Percentiles rank a stretch among this genome's conserved stretches.
These are phyloP conservation scores for Haematococcus sp. DNA, from an alignment of 139 green algal genomes.

Conservation along the genomic window DNA sequence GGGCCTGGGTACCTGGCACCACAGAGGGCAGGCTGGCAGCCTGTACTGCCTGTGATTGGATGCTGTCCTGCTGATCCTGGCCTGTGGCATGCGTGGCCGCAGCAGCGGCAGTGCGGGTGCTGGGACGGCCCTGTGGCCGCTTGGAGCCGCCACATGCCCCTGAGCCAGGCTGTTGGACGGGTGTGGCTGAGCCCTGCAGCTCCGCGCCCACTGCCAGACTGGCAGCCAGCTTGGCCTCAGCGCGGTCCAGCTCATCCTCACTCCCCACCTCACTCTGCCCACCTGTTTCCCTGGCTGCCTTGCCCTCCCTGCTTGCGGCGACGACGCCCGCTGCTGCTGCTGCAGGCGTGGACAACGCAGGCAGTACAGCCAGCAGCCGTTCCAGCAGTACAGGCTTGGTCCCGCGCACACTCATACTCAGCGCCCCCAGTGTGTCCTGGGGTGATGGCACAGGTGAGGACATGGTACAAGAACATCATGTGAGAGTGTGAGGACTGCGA, in stretches of 20 bases:
- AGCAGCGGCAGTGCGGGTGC: no score
- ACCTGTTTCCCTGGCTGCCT: not conserved
- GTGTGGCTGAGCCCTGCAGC: no score
- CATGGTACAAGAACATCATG: no score
- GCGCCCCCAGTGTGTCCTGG: slow-evolving; percentile 19
- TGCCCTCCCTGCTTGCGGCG: not conserved
- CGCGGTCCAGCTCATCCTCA: not conserved
- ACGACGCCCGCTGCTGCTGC: slow-evolving; percentile 12
- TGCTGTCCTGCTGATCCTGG: not conserved
- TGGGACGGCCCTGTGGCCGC: no score
- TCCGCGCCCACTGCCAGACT: no score
- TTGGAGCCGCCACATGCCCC: no score
- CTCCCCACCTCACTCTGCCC: not conserved
- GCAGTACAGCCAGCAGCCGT: slow-evolving; percentile 26
- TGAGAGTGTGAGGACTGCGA: slow-evolving; percentile 6
- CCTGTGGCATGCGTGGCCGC: not conserved
- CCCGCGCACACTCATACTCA: slow-evolving; percentile 25
- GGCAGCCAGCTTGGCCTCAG: not conserved
- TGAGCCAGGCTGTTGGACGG: no score
- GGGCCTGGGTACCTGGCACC: not conserved
- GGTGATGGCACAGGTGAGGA: no score
- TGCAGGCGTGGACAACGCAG: not conserved
- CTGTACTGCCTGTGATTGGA: no score
- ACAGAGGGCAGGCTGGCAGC: not conserved
- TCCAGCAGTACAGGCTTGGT: slow-evolving; percentile 36